These are phyloP conservation scores for Murraya paniculata DNA, from an alignment of 345 rosid genomes.

Conservation along the genomic window DNA sequence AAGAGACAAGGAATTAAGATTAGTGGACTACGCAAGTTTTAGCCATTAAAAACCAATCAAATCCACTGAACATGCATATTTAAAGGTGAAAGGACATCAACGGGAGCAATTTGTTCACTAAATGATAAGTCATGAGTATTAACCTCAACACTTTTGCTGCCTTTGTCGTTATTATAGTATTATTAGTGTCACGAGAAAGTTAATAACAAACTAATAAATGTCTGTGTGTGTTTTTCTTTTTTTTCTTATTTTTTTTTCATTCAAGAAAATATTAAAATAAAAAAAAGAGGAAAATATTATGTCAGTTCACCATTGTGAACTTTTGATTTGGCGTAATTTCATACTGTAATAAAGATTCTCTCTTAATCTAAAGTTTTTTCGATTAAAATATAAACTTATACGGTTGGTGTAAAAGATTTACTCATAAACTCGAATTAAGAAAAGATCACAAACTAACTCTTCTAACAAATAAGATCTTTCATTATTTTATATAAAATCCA, in stretches of 20 bases:
- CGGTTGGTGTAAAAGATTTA: no score
- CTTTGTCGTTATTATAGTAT: not conserved
- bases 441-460: no score
- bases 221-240: no score
- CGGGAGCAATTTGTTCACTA: not conserved
- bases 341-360: no score
- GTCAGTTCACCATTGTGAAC: no score
- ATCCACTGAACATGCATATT: not conserved
- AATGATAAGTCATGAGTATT: not conserved
- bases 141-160: not conserved
- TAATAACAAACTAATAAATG: not conserved
- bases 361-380: no score
- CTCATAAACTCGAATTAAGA: no score
- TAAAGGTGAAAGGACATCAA: constrained; percentile 6
- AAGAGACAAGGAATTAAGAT: not conserved
- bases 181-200: constrained; percentile 10
- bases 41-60: not conserved
- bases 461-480: not conserved
- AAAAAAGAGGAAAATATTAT: no score
- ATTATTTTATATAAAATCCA: not conserved
- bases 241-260: no score
- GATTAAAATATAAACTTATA: no score
- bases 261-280: no score
- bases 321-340: no score
- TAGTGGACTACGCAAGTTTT: not conserved